These are phyloP conservation scores for Alternaria solani DNA, from an alignment of 2,329 filamentous ascomycete species.

Conservation along the genomic window DNA sequence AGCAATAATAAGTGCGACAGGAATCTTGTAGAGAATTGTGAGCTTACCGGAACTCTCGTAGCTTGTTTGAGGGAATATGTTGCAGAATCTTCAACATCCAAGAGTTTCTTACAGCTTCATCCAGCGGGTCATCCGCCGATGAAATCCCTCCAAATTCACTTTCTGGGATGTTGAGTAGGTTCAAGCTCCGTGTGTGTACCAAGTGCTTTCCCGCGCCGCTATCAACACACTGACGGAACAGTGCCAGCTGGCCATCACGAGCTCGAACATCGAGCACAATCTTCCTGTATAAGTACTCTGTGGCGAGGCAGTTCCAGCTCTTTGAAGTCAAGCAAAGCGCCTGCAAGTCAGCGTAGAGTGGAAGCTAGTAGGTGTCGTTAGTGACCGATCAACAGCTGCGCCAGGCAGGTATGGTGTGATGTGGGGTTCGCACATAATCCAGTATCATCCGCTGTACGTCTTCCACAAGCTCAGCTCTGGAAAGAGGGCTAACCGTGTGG, in stretches of 20 bases:
- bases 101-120: background rate
- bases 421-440: background rate
- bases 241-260: slow-evolving; percentile 1
- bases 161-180: slow-evolving; percentile 2
- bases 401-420: background rate
- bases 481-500: background rate
- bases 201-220: slow-evolving; percentile 9
- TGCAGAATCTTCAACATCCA: slow-evolving; percentile 5
- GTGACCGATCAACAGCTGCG: no score
- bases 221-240: slow-evolving; percentile 10
- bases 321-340: slow-evolving; percentile 14
- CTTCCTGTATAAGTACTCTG: slow-evolving; percentile 7
- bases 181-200: slow-evolving; percentile 8
- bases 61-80: slow-evolving; percentile 8
- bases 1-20: background rate
- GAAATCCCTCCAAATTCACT: background rate
- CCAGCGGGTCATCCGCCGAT: background rate
- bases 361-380: background rate
- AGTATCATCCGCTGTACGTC: background rate
- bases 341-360: slow-evolving; percentile 10
- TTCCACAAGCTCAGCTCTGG: background rate
- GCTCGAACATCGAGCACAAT: slow-evolving; percentile 9
- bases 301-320: slow-evolving; percentile 11
- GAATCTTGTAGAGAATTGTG: background rate
- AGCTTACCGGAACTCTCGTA: slow-evolving; percentile 11